Evolutionary conservation across 2,329 filamentous ascomycete genomes (phyloP), one percentile per base, ranked within the genome.

Genomic region (Fusarium ramigenum): DNA sequence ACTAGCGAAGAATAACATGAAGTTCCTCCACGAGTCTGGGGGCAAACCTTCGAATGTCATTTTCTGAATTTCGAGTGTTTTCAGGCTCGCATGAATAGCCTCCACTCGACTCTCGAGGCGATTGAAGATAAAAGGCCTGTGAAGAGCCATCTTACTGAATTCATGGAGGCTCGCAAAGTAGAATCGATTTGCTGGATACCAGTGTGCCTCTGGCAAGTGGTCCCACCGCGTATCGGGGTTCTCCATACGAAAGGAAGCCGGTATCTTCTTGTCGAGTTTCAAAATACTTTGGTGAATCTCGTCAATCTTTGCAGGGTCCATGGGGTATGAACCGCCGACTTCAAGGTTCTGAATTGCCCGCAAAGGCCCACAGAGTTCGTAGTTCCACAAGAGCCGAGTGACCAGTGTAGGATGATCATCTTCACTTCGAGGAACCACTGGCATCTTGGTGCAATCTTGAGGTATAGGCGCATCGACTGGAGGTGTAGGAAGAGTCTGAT

Each of bases 61-160:
- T 66, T 85, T 83, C 77, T 91, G 89, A 21, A 87, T 82, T 30
- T 87, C 84, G 5, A 92, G 83, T 81, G 90, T 88, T 5, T 83
- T 82, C 7, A 91, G 75, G 54, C 87, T 88, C 9, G 89, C 88
- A 73, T 84, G 84, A 9, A 91, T 83, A 4, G 89, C 89, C 70
- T 88, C 87, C 8, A 83, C 82, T n/a, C 89, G 83, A 74, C 87
- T 90, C 40, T 82, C 80, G 10, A 84, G 78, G 18, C 87, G 85
- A 21, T 88, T 89, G 72, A 91, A 91, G 25, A 91, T 86, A 75
- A 91, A 91, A 0, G 89, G 88, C 30, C 89, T 84, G 69, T 92
- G 90, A 43, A 92, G 82, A 9, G 88, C 88, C 82, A 91, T 88
- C 54, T 88, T 79, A 64, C 87, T 85, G 76, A 91, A 90, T 1